Percentiles rank a stretch among this genome's conserved stretches.
phyloP scores from a whole-genome alignment of 164 flowering plant species.

The Echeveria elegans region DNA sequence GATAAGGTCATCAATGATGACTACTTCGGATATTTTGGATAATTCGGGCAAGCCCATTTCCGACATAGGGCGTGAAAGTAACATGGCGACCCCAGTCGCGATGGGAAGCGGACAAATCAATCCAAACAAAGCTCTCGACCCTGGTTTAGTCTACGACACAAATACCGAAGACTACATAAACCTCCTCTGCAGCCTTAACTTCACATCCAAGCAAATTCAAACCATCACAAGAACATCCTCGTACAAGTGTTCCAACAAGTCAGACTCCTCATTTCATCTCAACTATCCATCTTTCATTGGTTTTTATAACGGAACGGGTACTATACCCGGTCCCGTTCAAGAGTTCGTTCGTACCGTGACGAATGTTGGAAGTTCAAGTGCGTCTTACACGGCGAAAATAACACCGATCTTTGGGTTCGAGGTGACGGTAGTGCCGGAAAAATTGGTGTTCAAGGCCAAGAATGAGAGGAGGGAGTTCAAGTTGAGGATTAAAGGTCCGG shows the following conservation, averaged over 20 bases:
- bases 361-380: slow-evolving; percentile 34
- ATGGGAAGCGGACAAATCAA: slow-evolving; percentile 64
- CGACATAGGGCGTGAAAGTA: slow-evolving; percentile 18
- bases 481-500: slow-evolving; percentile 27
- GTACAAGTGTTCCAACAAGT: slow-evolving; percentile 21
- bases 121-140: slow-evolving; percentile 62
- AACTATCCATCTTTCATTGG: slow-evolving; percentile 72
- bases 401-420: slow-evolving; percentile 29
- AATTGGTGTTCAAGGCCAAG: slow-evolving; percentile 33
- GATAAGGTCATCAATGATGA: slow-evolving; percentile 68
- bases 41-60: slow-evolving; percentile 32
- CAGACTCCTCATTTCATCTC: slow-evolving; percentile 33
- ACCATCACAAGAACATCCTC: slow-evolving; percentile 26
- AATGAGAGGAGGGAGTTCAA: slow-evolving; percentile 36
- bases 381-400: slow-evolving; percentile 34
- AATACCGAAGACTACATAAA: slow-evolving; percentile 31
- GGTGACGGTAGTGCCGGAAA: slow-evolving; percentile 38
- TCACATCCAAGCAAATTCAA: slow-evolving; percentile 30
- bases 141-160: slow-evolving; percentile 54
- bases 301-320: slow-evolving; percentile 21
- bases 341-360: slow-evolving; percentile 51
- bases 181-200: slow-evolving; percentile 51
- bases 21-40: slow-evolving; percentile 38
- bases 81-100: slow-evolving; percentile 42
- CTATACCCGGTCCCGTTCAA: slow-evolving; percentile 7